phyloP scores from a whole-genome alignment of 2,329 filamentous ascomycete genomes.

The Graphilbum ipis-grandicollis region DNA sequence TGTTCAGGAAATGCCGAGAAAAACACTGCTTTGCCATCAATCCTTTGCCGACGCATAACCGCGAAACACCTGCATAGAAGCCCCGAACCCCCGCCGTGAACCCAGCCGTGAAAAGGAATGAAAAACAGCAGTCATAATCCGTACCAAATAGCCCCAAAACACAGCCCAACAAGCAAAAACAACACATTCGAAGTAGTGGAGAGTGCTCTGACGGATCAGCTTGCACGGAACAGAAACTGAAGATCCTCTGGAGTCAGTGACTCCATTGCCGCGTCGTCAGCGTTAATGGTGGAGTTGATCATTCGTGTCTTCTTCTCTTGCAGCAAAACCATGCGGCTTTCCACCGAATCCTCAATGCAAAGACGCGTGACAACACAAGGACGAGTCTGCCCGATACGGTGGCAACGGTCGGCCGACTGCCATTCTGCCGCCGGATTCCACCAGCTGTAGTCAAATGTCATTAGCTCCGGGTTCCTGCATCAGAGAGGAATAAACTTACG shows the following conservation, averaged over 20 bases:
- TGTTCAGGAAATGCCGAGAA: too few relatives aligned
- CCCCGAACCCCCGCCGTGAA: too few relatives aligned
- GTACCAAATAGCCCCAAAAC: too few relatives aligned
- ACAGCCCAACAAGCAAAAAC: not conserved
- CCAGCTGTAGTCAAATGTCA: constrained; percentile 43
- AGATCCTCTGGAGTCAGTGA: constrained; percentile 81
- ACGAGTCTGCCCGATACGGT: constrained; percentile 87
- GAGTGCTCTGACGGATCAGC: too few relatives aligned
- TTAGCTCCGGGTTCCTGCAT: too few relatives aligned
- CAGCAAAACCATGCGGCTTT: constrained; percentile 84
- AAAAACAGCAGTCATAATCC: too few relatives aligned
- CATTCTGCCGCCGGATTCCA: constrained; percentile 99
- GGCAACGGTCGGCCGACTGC: constrained; percentile 88
- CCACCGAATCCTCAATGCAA: constrained; percentile 92
- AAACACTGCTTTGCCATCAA: too few relatives aligned
- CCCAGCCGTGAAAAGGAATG: too few relatives aligned
- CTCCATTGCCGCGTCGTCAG: constrained; percentile 80
- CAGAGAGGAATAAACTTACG: constrained; percentile 45
- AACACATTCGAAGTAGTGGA: too few relatives aligned
- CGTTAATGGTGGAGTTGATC: constrained; percentile 94
- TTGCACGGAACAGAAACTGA: constrained; percentile 84
- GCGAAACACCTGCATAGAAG: too few relatives aligned
- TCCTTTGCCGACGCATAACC: too few relatives aligned
- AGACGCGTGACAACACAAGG: constrained; percentile 89
- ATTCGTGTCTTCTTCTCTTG: constrained; percentile 98